These are phyloP conservation scores for Aspergillus mulundensis DNA, from an alignment of 495 filamentous ascomycete species.

Conservation along the genomic window DNA sequence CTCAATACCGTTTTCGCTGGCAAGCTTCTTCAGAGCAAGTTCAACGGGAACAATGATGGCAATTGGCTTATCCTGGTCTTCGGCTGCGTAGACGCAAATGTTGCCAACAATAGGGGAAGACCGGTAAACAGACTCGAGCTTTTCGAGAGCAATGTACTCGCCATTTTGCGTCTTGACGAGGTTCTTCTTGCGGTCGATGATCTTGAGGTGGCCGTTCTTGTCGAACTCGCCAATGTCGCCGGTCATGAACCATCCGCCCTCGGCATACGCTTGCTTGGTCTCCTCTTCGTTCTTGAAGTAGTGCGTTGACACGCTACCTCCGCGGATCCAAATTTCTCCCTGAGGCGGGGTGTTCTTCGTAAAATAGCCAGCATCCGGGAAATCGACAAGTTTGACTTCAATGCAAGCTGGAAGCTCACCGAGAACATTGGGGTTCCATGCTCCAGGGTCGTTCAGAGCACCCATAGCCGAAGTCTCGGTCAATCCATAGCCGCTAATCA, in stretches of 20 bases:
- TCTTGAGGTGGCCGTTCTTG: slow-evolving; percentile 69
- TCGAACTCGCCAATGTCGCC: slow-evolving; percentile 94
- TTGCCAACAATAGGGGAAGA: slow-evolving; percentile 81
- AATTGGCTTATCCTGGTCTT: slow-evolving; percentile 76
- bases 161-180: slow-evolving; percentile 92
- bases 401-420: slow-evolving; percentile 77
- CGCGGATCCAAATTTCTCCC: slow-evolving; percentile 91
- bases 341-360: slow-evolving; percentile 86
- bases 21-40: slow-evolving; percentile 78
- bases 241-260: slow-evolving; percentile 93
- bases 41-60: slow-evolving; percentile 94
- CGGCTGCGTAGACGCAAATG: slow-evolving; percentile 89
- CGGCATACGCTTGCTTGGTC: slow-evolving; percentile 67
- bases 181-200: slow-evolving; percentile 99
- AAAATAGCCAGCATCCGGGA: slow-evolving; percentile 86
- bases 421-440: slow-evolving; percentile 81
- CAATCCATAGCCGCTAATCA: slow-evolving; percentile 92
- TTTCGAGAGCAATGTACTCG: slow-evolving; percentile 98
- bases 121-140: slow-evolving; percentile 94
- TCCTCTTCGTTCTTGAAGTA: slow-evolving; percentile 85
- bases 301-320: slow-evolving; percentile 62
- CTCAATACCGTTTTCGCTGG: slow-evolving; percentile 63
- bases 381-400: slow-evolving; percentile 95
- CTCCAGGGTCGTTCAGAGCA: slow-evolving; percentile 78
- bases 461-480: slow-evolving; percentile 97